These are phyloP conservation scores for Sclerotinia trifoliorum DNA, from an alignment of 2,329 filamentous ascomycete species.

Conservation along the genomic window DNA sequence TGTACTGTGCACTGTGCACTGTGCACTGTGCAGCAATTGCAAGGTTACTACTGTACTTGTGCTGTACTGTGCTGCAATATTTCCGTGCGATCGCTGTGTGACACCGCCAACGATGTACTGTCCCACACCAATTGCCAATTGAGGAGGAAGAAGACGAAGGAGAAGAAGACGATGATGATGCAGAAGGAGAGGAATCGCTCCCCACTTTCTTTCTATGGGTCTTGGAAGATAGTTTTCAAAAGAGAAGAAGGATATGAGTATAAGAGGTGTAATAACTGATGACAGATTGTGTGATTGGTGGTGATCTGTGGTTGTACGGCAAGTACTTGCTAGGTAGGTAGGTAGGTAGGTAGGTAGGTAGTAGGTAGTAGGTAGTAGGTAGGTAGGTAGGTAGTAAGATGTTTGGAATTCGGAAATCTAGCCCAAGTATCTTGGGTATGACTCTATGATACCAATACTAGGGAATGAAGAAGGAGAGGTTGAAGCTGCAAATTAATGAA, in stretches of 20 bases:
- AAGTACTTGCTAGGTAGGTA: neutral
- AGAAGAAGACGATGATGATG: neutral
- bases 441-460: neutral
- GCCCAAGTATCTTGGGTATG: neutral
- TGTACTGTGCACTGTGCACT: neutral
- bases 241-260: no score
- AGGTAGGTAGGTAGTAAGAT: neutral
- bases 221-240: no score
- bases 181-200: neutral
- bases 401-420: constrained; percentile 6
- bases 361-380: no score
- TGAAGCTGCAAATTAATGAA: constrained; percentile 12
- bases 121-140: neutral
- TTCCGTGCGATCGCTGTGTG: constrained; percentile 17
- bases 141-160: neutral
- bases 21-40: constrained; percentile 5
- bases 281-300: neutral
- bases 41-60: constrained; percentile 12
- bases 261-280: neutral
- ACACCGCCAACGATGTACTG: constrained; percentile 13
- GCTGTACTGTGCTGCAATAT: neutral
- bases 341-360: no score
- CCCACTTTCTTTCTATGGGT: no score
- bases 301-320: neutral
- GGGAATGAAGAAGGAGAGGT: neutral